A percentile compares a stretch with the other conserved stretches of the same genome.
These are phyloP conservation scores for Tricholoma sp. DNA, from an alignment of 768 basidiomycete species.

Conservation along the genomic window DNA sequence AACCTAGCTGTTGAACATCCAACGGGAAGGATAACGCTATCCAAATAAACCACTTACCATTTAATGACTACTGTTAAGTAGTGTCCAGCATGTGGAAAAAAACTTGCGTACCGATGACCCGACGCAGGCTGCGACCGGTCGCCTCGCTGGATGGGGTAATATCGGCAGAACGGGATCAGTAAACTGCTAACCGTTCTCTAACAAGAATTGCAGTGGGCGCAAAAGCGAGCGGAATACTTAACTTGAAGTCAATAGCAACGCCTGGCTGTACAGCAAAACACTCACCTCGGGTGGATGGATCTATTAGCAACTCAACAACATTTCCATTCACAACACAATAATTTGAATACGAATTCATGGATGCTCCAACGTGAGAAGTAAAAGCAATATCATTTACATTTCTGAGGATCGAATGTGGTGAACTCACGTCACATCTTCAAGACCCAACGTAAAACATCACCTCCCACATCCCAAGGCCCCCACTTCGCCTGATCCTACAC, in stretches of 20 bases:
- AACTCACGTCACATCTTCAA: conserved; percentile 46
- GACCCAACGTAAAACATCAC: conserved; percentile 10
- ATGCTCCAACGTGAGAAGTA: conserved; percentile 16
- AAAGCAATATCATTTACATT: conserved; percentile 43
- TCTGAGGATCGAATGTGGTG: conserved; percentile 41
- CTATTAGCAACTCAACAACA: conserved; percentile 17
- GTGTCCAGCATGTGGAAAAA: too few species aligned
- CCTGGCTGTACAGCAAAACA: background rate
- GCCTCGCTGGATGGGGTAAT: too few species aligned
- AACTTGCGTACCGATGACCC: too few species aligned
- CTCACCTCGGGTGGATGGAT: background rate
- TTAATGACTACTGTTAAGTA: too few species aligned
- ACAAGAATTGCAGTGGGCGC: too few species aligned
- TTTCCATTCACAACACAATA: conserved; percentile 1
- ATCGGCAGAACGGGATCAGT: too few species aligned
- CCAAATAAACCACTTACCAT: too few species aligned
- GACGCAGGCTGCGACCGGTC: too few species aligned
- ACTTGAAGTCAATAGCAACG: background rate
- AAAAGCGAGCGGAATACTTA: too few species aligned
- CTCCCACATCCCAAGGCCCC: conserved; percentile 2
- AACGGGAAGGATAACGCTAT: too few species aligned
- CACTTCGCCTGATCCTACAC: background rate
- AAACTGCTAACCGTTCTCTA: too few species aligned
- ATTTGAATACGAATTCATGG: background rate
- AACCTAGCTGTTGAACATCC: too few species aligned